Evolutionary conservation across 305 asterid species (phyloP), one percentile per base, ranked within the genome.

Genomic region (Solanum hybrid): DNA sequence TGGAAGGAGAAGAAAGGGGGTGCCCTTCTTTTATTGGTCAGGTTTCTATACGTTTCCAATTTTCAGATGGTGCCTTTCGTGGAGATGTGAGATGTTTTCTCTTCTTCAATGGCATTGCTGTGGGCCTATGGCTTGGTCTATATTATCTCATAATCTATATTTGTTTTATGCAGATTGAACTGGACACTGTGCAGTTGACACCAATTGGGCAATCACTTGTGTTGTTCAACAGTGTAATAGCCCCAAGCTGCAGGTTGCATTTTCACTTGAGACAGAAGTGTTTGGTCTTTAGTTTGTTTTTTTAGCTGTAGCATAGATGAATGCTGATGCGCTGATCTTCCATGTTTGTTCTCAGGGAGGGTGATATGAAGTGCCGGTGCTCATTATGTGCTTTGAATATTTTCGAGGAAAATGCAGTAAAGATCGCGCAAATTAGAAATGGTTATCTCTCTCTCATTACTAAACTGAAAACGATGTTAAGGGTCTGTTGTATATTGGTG

Each of bases 191-290:
- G 85, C 99, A 97, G 93, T 93, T 97, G 89, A 91, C 95, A 84
- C 98, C 99, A 56, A 93, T 94, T 92, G 96, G 95, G 45, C 93
- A 93, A 64, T 95, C 91, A 56, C 95, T 97, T 89, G 95, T 96
- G 91, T 89, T 97, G 90, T 91, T 93, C 82, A 95, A 94, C 94
- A 92, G 91, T 92, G 91, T 95, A 60, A 95, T 79, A 92, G 92
- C 94, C 85, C 98, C 99, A 90, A 91, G 89, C 90, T 96, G 99
- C 93, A 94, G 99, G 99, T 97, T 93, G 38, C 71, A 60, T 89
- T 75, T 77, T 27, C 56, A 32, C 78, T 34, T 60, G 56, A 38
- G 86, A 85, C 77, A 85, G 38, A 85, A 60, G 78, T 85, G 56
- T 60, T 85, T 60, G 78, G 88, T 85, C 56, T 85, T 92, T 90